These are phyloP conservation scores for Heterobasidion irregulare DNA, from an alignment of 1,284 basidiomycete species.

Conservation along the genomic window DNA sequence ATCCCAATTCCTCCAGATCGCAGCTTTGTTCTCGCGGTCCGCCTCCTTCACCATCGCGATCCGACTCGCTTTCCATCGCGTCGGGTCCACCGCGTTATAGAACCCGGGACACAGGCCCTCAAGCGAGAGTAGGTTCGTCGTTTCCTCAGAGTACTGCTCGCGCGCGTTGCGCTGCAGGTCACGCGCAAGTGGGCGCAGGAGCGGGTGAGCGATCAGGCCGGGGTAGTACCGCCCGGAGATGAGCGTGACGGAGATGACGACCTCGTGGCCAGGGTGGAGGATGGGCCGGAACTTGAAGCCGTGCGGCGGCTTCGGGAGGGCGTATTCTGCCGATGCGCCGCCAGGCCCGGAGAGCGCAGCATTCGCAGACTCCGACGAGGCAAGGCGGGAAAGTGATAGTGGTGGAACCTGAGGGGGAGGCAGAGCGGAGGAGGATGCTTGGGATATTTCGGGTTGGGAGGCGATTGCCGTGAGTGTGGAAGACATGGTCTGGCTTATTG, in stretches of 20 bases:
- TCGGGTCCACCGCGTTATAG: conserved; percentile 12
- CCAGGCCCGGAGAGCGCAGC: conserved; percentile 30
- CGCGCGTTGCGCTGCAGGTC: conserved; percentile 4
- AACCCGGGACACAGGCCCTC: conserved; percentile 12
- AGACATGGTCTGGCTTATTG: conserved; percentile 9
- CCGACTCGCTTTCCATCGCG: conserved; percentile 9
- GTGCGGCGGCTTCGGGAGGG: conserved; percentile 50
- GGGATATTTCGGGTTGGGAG: not conserved
- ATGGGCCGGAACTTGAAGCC: conserved; percentile 67
- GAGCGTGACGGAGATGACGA: conserved; percentile 53
- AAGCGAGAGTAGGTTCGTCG: conserved; percentile 10
- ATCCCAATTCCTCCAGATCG: conserved; percentile 19
- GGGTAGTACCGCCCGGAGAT: conserved; percentile 74
- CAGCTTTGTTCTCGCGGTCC: conserved; percentile 11
- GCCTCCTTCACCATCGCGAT: conserved; percentile 10
- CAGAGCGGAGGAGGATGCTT: not conserved
- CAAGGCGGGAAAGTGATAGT: not conserved
- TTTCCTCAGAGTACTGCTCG: conserved; percentile 3
- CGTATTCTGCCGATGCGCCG: conserved; percentile 26
- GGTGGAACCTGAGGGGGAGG: not conserved
- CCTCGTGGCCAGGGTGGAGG: conserved; percentile 52
- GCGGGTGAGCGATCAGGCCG: conserved; percentile 50
- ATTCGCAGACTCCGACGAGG: conserved; percentile 8
- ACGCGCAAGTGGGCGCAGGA: conserved; percentile 32
- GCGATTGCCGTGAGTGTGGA: conserved; percentile 9